phyloP scores from a whole-genome alignment of 106 monocot species.

The Dendrobium chrysotoxum region DNA sequence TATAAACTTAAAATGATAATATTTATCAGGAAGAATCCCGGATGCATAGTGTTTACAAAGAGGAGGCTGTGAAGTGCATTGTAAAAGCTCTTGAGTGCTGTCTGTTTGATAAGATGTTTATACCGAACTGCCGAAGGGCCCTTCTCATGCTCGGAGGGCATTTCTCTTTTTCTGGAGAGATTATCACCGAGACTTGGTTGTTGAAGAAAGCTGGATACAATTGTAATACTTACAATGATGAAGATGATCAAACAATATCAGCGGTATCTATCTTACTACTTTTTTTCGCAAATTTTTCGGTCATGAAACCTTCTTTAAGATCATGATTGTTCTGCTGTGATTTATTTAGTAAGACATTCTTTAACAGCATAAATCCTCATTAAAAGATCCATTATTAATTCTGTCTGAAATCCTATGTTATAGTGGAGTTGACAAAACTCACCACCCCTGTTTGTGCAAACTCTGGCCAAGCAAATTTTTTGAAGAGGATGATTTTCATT shows the following conservation, averaged over 20 bases:
- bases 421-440: no score
- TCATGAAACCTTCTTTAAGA: no score
- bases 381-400: no score
- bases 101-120: constrained; percentile 17
- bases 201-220: constrained; percentile 39
- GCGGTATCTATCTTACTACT: constrained; percentile 21
- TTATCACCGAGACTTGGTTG: constrained; percentile 21
- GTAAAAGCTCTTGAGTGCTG: constrained; percentile 25
- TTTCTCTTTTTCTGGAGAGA: constrained; percentile 38
- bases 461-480: no score
- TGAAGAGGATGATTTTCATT: no score
- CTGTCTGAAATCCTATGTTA: no score
- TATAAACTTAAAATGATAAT: background rate
- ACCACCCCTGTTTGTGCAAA: no score
- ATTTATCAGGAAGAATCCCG: constrained; percentile 24
- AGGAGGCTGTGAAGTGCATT: constrained; percentile 44
- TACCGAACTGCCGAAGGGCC: constrained; percentile 29
- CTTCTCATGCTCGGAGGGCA: constrained; percentile 36
- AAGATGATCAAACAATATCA: constrained; percentile 14
- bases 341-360: no score
- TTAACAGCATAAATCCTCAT: no score
- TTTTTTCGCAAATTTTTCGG: no score
- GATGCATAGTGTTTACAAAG: constrained; percentile 32
- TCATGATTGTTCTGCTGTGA: no score
- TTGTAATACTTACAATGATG: constrained; percentile 11